Evolutionary conservation across 2,329 filamentous ascomycete genomes (phyloP).

Genomic region (Scytalidium sp.): DNA sequence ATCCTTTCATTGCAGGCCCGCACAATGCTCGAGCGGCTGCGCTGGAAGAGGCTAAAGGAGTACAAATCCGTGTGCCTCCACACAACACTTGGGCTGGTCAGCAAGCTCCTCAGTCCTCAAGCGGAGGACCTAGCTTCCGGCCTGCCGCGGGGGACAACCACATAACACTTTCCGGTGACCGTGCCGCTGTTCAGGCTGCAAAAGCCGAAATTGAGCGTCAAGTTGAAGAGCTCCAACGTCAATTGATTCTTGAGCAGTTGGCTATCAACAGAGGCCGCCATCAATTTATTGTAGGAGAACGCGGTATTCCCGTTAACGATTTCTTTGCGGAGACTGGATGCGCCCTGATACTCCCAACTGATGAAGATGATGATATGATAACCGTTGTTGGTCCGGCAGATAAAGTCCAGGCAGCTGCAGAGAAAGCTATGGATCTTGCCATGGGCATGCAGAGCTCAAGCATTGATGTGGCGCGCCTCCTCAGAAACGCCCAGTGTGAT

Average conservation of each 20-base stretch:
- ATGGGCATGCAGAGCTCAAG: constrained; percentile 81
- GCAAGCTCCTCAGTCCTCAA: constrained; percentile 61
- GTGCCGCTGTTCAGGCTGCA: constrained; percentile 74
- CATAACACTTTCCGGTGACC: constrained; percentile 85
- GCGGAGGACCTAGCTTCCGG: constrained; percentile 63
- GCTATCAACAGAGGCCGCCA: constrained; percentile 84
- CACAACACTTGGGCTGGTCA: constrained; percentile 72
- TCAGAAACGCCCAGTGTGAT: constrained; percentile 69
- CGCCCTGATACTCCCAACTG: constrained; percentile 75
- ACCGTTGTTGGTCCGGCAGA: constrained; percentile 80
- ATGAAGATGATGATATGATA: constrained; percentile 72
- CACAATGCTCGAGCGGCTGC: constrained; percentile 65
- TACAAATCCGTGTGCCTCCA: constrained; percentile 79
- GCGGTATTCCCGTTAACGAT: constrained; percentile 74
- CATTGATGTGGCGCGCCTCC: constrained; percentile 78
- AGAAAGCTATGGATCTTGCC: constrained; percentile 85
- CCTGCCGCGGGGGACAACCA: constrained; percentile 70
- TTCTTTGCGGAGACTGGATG: constrained; percentile 92
- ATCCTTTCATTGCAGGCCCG: constrained; percentile 87
- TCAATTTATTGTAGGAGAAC: constrained; percentile 90
- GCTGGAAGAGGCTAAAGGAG: constrained; percentile 69
- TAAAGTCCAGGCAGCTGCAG: constrained; percentile 70
- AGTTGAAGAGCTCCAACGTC: constrained; percentile 70
- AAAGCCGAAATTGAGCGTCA: constrained; percentile 78
- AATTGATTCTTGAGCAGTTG: constrained; percentile 74